Evolutionary conservation across 345 rosid species (phyloP), one percentile per base, ranked within the genome.

Genomic region (Trapa incisa): DNA sequence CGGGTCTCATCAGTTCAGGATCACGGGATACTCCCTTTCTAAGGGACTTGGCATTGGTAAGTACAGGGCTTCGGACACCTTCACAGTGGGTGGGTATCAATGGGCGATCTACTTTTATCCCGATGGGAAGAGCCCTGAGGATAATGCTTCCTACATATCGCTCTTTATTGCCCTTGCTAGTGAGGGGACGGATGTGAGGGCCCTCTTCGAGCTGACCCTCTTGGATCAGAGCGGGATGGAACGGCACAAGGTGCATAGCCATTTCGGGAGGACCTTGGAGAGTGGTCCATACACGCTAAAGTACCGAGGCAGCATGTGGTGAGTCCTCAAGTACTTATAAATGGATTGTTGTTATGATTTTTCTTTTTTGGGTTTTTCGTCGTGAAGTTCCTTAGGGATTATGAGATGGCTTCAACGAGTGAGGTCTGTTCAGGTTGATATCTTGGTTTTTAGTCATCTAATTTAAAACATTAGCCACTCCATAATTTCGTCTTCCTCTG

Each of bases 291-390:
- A 88, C 71, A 80, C 85, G 29, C 86, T 85, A n/a, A 85, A 81
- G 70, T 81, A 83, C 71, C 87, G 89, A 8, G 86, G 89, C 64
- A 86, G 91, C 82, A 86, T 88, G 95, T 88, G 95, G 95, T 87
- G 67, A 70, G 87, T 58, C 39, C 37, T 38, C 2, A 32, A 50
- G 22, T 66, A n/a, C 39, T 61, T 50, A 10, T 15, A 65, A 22
- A 41, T 8, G 38, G 65, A 74, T 62, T 37, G 10, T 12, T 69
- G 48, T 10, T 48, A 45, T 22, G 29, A 22, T 22, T 3, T 35
- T 56, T 45, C 50, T 67, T 66, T 64, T 4, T 4, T 3, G 12
- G 67, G 29, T 22, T 22, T 22, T 22, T 0, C 29, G 29, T 22
- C 29, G 29, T 22, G 29, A 22, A 22, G 29, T 22, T 0, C 29